Evolutionary conservation across 2,329 filamentous ascomycete genomes (phyloP).

Genomic region (Davidsoniella australis): DNA sequence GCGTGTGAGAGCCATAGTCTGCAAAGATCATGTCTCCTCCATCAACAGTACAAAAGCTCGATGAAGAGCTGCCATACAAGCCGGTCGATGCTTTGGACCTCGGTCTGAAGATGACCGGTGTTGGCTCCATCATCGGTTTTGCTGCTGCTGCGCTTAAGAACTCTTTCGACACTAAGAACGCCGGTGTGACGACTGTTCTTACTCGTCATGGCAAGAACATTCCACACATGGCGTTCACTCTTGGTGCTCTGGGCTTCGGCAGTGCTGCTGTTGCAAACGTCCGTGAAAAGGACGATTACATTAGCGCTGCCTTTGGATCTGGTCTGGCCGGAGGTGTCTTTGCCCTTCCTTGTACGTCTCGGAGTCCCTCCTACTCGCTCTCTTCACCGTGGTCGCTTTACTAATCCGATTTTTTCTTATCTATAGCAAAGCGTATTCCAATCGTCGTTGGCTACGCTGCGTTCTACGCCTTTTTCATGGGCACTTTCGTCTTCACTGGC

Average conservation of each 20-base stretch:
- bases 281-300: conserved; percentile 64
- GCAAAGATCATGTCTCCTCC: neutral
- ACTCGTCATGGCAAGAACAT: conserved; percentile 62
- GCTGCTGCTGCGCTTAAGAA: conserved; percentile 69
- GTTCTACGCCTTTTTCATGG: conserved; percentile 37
- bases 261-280: conserved; percentile 66
- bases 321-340: conserved; percentile 58
- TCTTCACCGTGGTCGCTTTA: neutral
- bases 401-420: conserved; percentile 7
- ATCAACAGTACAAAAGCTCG: neutral
- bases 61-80: conserved; percentile 32
- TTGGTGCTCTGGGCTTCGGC: conserved; percentile 63
- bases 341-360: conserved; percentile 50
- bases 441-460: conserved; percentile 51
- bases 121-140: conserved; percentile 51
- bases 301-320: conserved; percentile 58
- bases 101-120: conserved; percentile 44
- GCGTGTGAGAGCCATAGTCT: no score
- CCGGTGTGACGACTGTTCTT: conserved; percentile 66
- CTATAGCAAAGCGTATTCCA: conserved; percentile 38
- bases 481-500: conserved; percentile 51
- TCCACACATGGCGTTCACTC: conserved; percentile 26
- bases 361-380: neutral
- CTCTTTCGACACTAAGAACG: conserved; percentile 65
- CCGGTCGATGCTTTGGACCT: conserved; percentile 58